Base-by-base conservation (phyloP, 345 rosid genomes). In the Chamaenerion angustifolium region DNA sequence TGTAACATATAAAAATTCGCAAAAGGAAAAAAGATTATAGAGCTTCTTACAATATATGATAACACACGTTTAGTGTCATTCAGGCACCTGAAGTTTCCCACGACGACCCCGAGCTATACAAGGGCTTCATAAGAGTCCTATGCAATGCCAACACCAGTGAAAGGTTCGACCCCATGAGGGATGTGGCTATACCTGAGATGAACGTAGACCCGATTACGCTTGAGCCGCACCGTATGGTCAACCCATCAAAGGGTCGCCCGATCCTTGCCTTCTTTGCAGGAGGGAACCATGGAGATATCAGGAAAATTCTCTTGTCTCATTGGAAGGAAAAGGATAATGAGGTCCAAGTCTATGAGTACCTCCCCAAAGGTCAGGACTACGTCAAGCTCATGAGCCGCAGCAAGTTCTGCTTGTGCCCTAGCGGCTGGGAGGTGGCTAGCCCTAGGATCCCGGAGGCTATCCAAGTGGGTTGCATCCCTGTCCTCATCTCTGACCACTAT, bases 401-500 rank as follows among this genome's bases (percentile, higher is more conserved):
- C 57, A 71, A 57, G 64, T 77, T 71, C 47, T 77, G 83, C 57
- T 58, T 77, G 8, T 71, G 83, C 62, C 80, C 80, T 16, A 74
- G 83, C 18, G 83, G 83, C 27, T 74, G 44, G 13, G 80, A 77
- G 64, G 83, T 77, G 1, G 80, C 83, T 8, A 74, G 78, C 46
- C 83, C 78, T 2, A 61, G 80, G 46, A 41, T 71, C 21, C 80
- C 70, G 6, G 77, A 71, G 54, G 57, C 80, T 10, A 69, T 74
- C 21, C 49, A 61, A 48, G 61, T 64, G 1, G 77, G 78, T 12
- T 78, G 83, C 47, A 63, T 78, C 51, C 80, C 80, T 0, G 76
- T 74, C 40, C 52, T 78, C 16, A 64, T 77, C 19, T 71, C 83
- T 4, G 70, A 74, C 27, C 18, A 69, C 18, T 77, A 74, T 27